These are phyloP conservation scores for Mycena metata DNA, from an alignment of 768 basidiomycete genomes.

Conservation along the genomic window DNA sequence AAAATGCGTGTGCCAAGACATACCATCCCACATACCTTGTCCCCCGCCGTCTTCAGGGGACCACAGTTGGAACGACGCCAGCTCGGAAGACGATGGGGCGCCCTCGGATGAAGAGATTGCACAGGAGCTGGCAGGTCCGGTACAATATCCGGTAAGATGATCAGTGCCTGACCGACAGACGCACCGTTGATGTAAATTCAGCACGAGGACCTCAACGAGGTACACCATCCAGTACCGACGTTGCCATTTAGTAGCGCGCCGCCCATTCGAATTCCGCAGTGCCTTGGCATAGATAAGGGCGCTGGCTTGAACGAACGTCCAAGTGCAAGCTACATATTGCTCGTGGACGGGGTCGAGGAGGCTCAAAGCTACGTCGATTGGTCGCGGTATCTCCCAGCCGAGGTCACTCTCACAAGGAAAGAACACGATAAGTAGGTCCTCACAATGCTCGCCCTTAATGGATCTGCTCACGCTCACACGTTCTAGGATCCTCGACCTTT, in stretches of 20 bases:
- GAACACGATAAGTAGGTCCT: slow-evolving; percentile 40
- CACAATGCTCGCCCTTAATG: background rate
- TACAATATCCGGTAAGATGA: too few relatives aligned
- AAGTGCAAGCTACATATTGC: slow-evolving; percentile 34
- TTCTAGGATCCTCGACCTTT: slow-evolving; percentile 50
- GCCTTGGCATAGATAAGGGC: too few relatives aligned
- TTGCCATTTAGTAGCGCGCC: too few relatives aligned
- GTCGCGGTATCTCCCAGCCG: slow-evolving; percentile 31
- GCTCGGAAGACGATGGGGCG: background rate
- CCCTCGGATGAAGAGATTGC: slow-evolving; percentile 32
- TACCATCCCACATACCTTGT: slow-evolving; percentile 8
- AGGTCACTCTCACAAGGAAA: slow-evolving; percentile 14
- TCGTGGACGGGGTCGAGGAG: slow-evolving; percentile 29
- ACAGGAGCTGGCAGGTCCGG: too few relatives aligned
- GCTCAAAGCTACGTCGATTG: slow-evolving; percentile 27
- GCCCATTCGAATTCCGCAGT: too few relatives aligned
- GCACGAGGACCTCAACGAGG: too few relatives aligned
- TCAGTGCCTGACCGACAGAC: too few relatives aligned
- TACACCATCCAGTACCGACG: too few relatives aligned
- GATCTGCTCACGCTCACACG: background rate
- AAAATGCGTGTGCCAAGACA: slow-evolving; percentile 34
- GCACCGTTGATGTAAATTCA: too few relatives aligned
- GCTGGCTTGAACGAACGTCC: too few relatives aligned
- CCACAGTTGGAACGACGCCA: too few relatives aligned
- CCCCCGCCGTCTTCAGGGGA: slow-evolving; percentile 8